Base-by-base conservation (phyloP, 129 eudicot species). In the Flaveria sonorensis region DNA sequence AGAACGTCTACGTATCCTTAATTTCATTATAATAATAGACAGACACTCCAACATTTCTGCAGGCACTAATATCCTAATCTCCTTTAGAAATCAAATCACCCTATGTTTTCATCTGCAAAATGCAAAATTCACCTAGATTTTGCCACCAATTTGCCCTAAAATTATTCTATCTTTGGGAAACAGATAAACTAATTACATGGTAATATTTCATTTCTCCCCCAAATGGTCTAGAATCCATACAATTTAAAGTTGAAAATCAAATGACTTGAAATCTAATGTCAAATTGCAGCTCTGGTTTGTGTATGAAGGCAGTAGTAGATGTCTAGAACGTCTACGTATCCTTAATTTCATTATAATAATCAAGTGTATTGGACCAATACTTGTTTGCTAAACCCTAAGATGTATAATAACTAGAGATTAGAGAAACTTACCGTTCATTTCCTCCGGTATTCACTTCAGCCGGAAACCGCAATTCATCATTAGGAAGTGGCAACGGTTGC, bases 401-500 rank as follows among this genome's bases (percentile, higher is more conserved):
- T 36, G 40, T 6, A 36, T 36, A 36, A 36, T 6, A 36, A 51
- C 73, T 39, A 23, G 36, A 32, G 55, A 10, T 23, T 70, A 30
- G 51, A 50, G 32, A 62, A 79, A 52, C 83, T 61, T 36, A 69
- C 83, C 81, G 73, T 9, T 36, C 72, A 57, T 81, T 78, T 75
- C 75, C 83, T 47, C 78, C 79, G 56, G 26, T 23, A 59, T 10
- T 15, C 2, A 21, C 68, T 45, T 32, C 83, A 2, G 61, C 77
- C 63, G 79, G 71, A 73, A 74, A 77, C 72, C 77, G 86, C 75
- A 66, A 83, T 19, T 85, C 79, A 30, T 86, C 85, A n/a, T 10
- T 79, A 20, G 97, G 97, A 46, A 86, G 89, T 46, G 97, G 97
- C 84, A 92, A 82, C 0, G 95, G 97, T 52, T 79, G 90, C 3